These are phyloP conservation scores for Myrica gale DNA, from an alignment of 306 rosid genomes.

Conservation along the genomic window DNA sequence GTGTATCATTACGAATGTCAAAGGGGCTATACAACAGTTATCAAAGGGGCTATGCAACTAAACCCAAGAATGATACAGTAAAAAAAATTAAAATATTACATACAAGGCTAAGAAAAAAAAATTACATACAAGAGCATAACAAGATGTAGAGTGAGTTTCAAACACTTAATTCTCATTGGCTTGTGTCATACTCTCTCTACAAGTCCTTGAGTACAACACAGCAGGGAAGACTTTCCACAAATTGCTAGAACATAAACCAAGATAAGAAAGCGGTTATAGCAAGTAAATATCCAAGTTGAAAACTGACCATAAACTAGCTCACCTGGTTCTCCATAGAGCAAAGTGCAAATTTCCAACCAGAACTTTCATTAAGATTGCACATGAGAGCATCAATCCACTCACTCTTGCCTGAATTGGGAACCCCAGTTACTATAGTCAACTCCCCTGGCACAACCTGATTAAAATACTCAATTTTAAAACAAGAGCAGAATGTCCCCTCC, in stretches of 20 bases:
- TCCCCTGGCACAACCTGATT: constrained; percentile 92
- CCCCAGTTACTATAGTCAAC: constrained; percentile 84
- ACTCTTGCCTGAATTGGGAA: constrained; percentile 98
- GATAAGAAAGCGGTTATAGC: background rate
- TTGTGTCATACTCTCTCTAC: background rate
- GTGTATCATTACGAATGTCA: background rate
- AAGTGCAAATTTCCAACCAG: constrained; percentile 86
- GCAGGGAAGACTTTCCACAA: background rate
- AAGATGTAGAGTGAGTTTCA: background rate
- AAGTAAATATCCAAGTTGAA: background rate
- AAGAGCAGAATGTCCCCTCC: constrained; percentile 8
- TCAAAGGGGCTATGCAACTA: background rate
- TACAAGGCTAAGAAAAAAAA: too few species aligned
- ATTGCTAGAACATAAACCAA: background rate
- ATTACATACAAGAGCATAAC: background rate
- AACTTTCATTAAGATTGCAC: constrained; percentile 66
- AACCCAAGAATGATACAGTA: background rate
- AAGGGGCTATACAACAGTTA: background rate
- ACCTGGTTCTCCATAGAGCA: constrained; percentile 98
- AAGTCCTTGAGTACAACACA: background rate
- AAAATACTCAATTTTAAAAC: constrained; percentile 23
- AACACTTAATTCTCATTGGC: background rate
- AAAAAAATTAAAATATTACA: background rate
- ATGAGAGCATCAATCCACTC: constrained; percentile 99
- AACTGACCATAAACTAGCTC: constrained; percentile 31